Evolutionary conservation across 176 grass and related monocot genomes (phyloP), one percentile per base, ranked within the genome.

Genomic region (Aegilops sharonensis): DNA sequence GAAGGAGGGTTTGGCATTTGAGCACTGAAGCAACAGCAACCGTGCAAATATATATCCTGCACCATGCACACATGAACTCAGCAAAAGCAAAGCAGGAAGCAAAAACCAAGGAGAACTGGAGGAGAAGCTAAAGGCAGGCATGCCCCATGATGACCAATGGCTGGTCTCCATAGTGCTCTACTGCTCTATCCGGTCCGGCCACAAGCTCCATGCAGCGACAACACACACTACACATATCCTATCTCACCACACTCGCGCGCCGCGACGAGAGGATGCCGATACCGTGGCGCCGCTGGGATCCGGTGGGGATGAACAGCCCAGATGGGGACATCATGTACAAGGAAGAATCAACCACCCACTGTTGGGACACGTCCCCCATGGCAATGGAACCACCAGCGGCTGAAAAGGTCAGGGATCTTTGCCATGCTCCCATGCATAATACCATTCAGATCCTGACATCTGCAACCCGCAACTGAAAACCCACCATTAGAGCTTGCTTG

Each of bases 201-300:
- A 88, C 85, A 63, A 63, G 61, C 77, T 43, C 50, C 89, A 81
- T 37, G 69, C 85, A 75, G 50, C 81, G 82, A 91, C 77, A 91
- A 65, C 89, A 84, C 85, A 91, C 56, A 68, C 9, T 61, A 84
- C 85, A 62, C 77, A 85, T 77, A 88, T 77, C 42, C 62, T 21
- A 54, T 45, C 77, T 75, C 85, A 45, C 35, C 27, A 4, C 30
- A 0, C 50, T 18, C 5, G 50, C 50, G 50, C 50, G 15, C 43
- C 1, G 34, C 67, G 43, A 61, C 60, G 29, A 70, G 29, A 70
- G 81, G 24, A 75, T 47, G 15, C 71, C 27, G 71, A 74, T 75
- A 79, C 80, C 43, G 43, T 84, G 85, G 59, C 32, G 42, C 42
- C 17, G 72, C 42, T 7, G 23, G 12, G 31, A 62, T 85, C 75